Conservation (phyloP, 1,284 basidiomycete species). For the Psilocybe mexicana region DNA sequence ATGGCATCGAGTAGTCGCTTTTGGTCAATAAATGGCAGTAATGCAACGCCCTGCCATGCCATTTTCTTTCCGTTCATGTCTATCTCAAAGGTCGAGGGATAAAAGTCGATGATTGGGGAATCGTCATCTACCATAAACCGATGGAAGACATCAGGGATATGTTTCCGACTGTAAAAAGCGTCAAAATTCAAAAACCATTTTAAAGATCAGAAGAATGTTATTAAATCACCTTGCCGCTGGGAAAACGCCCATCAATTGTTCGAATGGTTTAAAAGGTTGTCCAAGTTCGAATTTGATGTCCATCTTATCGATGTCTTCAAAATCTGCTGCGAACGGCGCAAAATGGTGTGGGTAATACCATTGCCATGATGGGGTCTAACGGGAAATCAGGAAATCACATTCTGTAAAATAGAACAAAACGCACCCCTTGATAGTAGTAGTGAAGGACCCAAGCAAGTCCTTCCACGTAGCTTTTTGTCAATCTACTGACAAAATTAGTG, state of each 20-base stretch:
- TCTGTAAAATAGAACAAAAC: constrained; percentile 27
- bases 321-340: constrained; percentile 97
- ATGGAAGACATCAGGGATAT: constrained; percentile 89
- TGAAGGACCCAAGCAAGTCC: constrained; percentile 96
- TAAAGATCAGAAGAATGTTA: background rate
- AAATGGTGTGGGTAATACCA: constrained; percentile 99
- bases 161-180: constrained; percentile 62
- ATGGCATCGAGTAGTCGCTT: constrained; percentile 84
- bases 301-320: constrained; percentile 79
- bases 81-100: constrained; percentile 89
- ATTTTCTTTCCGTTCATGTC: constrained; percentile 99
- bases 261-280: constrained; percentile 93
- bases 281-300: constrained; percentile 80
- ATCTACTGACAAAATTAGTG: constrained; percentile 43
- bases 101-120: constrained; percentile 97
- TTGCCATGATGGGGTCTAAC: constrained; percentile 93
- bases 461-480: constrained; percentile 88
- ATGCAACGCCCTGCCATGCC: constrained; percentile 98
- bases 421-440: constrained; percentile 97
- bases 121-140: constrained; percentile 84
- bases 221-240: constrained; percentile 80
- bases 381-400: constrained; percentile 17
- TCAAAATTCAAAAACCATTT: constrained; percentile 2
- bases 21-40: constrained; percentile 95
- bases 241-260: constrained; percentile 98